phyloP scores from a whole-genome alignment of 192 early-diverging fungal genomes.

The Spinellus fusiger region DNA sequence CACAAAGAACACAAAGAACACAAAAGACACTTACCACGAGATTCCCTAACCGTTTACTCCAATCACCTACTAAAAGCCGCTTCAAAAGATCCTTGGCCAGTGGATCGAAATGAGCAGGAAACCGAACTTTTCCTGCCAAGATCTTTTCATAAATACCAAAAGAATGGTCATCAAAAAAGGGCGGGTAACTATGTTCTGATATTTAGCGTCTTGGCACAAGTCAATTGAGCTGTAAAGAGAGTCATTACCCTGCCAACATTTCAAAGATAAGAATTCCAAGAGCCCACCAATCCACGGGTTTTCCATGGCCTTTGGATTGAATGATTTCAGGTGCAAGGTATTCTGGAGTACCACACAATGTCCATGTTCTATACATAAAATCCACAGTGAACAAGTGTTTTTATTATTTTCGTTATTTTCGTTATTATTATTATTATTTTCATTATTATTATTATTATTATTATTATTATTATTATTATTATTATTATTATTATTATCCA shows the following conservation, averaged over 20 bases:
- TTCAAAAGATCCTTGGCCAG: conserved; percentile 87
- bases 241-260: conserved; percentile 85
- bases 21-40: conserved; percentile 45
- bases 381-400: conserved; percentile 8
- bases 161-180: conserved; percentile 96
- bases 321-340: conserved; percentile 98
- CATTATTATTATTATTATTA: neutral
- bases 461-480: neutral
- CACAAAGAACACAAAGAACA: neutral
- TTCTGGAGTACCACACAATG: conserved; percentile 95
- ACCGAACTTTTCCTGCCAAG: conserved; percentile 80
- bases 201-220: neutral
- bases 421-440: neutral
- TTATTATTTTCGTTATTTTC: too few species aligned
- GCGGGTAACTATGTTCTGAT: conserved; percentile 59
- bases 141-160: conserved; percentile 99
- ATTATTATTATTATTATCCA: neutral
- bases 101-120: conserved; percentile 82
- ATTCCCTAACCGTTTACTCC: conserved; percentile 91
- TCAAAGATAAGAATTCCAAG: conserved; percentile 96
- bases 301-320: conserved; percentile 93
- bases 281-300: conserved; percentile 99
- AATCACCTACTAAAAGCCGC: conserved; percentile 85
- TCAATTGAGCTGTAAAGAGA: neutral
- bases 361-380: conserved; percentile 92